These are phyloP conservation scores for Candida albicans DNA, from an alignment of 1,139 yeast species.

Conservation along the genomic window DNA sequence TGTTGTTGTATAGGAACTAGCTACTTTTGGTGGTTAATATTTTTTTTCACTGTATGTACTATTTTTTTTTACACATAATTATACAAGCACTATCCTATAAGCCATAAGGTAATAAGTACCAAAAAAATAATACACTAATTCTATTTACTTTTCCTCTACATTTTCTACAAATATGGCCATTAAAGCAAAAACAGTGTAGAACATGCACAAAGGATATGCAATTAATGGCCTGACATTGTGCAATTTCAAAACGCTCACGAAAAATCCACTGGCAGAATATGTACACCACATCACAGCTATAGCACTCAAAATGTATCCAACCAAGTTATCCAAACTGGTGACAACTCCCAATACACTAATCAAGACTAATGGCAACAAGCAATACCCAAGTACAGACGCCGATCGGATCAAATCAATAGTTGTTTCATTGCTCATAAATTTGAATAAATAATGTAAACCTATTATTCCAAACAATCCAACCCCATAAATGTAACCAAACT, in stretches of 20 bases:
- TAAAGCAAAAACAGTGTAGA: conserved; percentile 90
- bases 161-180: conserved; percentile 89
- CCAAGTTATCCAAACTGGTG: conserved; percentile 62
- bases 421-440: conserved; percentile 68
- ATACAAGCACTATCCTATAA: conserved; percentile 21
- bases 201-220: conserved; percentile 91
- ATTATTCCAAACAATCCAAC: conserved; percentile 91
- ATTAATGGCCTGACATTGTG: conserved; percentile 85
- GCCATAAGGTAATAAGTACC: too few relatives aligned
- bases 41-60: background rate
- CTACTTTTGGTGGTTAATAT: too few relatives aligned
- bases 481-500: conserved; percentile 95
- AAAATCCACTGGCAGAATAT: conserved; percentile 89
- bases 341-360: conserved; percentile 76
- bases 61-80: conserved; percentile 66
- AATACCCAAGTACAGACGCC: conserved; percentile 92
- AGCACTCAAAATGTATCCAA: conserved; percentile 72
- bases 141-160: conserved; percentile 15
- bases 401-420: conserved; percentile 71
- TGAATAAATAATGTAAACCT: conserved; percentile 79
- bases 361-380: conserved; percentile 84
- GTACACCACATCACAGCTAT: conserved; percentile 92
- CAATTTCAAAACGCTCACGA: conserved; percentile 80
- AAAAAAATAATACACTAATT: background rate
- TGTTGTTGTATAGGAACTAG: background rate